A percentile compares a stretch with the other conserved stretches of the same genome.
phyloP scores from a whole-genome alignment of 768 basidiomycete genomes.

The Multifurca ochricompacta region DNA sequence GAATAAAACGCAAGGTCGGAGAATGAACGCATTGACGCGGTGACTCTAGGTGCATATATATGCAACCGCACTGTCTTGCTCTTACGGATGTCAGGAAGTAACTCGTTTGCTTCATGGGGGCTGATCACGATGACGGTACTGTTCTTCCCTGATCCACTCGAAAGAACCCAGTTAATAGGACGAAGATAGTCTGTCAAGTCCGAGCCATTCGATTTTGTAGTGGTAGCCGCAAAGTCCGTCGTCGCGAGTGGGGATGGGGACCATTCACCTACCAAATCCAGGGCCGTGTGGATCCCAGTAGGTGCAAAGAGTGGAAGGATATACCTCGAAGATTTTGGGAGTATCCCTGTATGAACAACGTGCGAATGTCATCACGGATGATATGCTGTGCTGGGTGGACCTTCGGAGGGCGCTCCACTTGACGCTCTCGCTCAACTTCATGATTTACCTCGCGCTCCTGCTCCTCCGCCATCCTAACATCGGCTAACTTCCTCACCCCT shows the following conservation, averaged over 20 bases:
- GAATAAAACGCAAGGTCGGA: conserved; percentile 4
- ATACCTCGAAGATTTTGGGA: neutral
- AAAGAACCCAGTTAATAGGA: conserved; percentile 12
- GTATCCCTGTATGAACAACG: conserved; percentile 2
- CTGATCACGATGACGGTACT: conserved; percentile 6
- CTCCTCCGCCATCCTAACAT: conserved; percentile 13
- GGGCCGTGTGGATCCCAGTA: neutral
- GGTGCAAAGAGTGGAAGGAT: neutral
- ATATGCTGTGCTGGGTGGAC: neutral
- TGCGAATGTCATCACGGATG: neutral
- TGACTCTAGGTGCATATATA: conserved; percentile 7
- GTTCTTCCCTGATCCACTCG: conserved; percentile 6
- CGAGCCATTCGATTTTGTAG: neutral
- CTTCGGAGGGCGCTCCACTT: conserved; percentile 5
- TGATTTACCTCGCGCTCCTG: conserved; percentile 18
- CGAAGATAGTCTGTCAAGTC: conserved; percentile 11
- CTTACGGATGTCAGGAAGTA: conserved; percentile 10
- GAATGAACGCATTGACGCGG: conserved; percentile 7
- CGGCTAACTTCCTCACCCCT: neutral
- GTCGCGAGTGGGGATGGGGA: conserved; percentile 10
- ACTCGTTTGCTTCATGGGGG: conserved; percentile 11
- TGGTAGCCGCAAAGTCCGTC: conserved; percentile 3
- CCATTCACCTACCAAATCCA: neutral
- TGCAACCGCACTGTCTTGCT: conserved; percentile 10
- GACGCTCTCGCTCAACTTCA: conserved; percentile 12